Evolutionary conservation across 768 basidiomycete species (phyloP).

Genomic region (Hericium erinaceus): DNA sequence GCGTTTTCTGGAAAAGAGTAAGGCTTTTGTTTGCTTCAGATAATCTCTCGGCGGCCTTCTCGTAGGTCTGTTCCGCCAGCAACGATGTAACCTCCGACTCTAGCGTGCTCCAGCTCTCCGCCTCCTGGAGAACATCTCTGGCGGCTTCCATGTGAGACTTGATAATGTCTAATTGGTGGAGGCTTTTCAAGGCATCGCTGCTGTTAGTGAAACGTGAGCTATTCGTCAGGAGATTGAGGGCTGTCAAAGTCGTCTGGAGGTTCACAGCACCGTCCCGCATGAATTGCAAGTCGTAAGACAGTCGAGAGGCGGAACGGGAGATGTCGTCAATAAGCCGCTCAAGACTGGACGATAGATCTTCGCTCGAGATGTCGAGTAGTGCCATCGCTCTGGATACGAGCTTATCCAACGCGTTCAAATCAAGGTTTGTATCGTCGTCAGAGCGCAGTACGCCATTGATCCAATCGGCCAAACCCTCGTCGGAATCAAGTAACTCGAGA

Average conservation of each 20-base stretch:
- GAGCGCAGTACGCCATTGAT: slow-evolving; percentile 20
- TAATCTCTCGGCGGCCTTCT: slow-evolving; percentile 86
- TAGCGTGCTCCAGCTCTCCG: slow-evolving; percentile 93
- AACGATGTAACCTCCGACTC: slow-evolving; percentile 87
- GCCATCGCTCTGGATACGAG: slow-evolving; percentile 68
- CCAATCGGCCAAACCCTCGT: slow-evolving; percentile 22
- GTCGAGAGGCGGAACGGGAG: slow-evolving; percentile 79
- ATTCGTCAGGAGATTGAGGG: slow-evolving; percentile 47
- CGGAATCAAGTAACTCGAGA: slow-evolving; percentile 16
- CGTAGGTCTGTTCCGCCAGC: slow-evolving; percentile 69
- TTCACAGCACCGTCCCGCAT: slow-evolving; percentile 87
- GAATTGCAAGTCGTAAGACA: slow-evolving; percentile 94
- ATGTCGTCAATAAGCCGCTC: slow-evolving; percentile 91
- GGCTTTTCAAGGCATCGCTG: slow-evolving; percentile 55
- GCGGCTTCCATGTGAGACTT: slow-evolving; percentile 84
- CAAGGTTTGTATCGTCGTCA: not conserved
- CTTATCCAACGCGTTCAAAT: slow-evolving; percentile 49
- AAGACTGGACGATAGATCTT: slow-evolving; percentile 80
- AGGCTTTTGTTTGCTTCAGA: slow-evolving; percentile 85
- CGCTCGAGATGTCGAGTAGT: slow-evolving; percentile 75
- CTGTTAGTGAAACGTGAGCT: slow-evolving; percentile 49
- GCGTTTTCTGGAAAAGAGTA: slow-evolving; percentile 87
- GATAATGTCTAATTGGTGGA: slow-evolving; percentile 76
- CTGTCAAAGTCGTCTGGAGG: slow-evolving; percentile 56
- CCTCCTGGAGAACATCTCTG: slow-evolving; percentile 84